These are phyloP conservation scores for Boletus eberwhitei DNA, from an alignment of 768 basidiomycete genomes.

Conservation along the genomic window DNA sequence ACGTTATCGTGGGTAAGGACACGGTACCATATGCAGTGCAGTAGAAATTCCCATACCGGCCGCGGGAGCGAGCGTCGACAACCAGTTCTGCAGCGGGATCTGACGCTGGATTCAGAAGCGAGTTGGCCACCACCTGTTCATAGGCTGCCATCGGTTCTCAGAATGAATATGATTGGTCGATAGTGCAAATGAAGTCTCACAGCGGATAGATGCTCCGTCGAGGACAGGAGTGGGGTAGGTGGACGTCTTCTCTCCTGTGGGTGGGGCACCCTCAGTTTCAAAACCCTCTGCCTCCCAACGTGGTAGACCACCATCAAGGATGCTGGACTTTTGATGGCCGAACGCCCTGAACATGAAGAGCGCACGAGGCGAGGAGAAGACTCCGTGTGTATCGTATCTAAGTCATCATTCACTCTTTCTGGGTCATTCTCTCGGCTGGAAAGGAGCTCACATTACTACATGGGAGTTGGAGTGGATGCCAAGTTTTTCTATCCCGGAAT, in stretches of 20 bases:
- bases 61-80: slow-evolving; percentile 83
- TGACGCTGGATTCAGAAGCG: slow-evolving; percentile 42
- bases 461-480: slow-evolving; percentile 74
- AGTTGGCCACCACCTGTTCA: slow-evolving; percentile 75
- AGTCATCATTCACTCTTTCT: slow-evolving; percentile 10
- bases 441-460: slow-evolving; percentile 67
- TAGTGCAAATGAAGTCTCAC: slow-evolving; percentile 33
- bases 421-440: not conserved
- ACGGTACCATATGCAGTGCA: not conserved
- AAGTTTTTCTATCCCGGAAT: slow-evolving; percentile 48
- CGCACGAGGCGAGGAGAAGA: slow-evolving; percentile 91
- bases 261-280: slow-evolving; percentile 40
- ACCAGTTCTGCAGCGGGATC: slow-evolving; percentile 60
- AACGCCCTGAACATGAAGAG: slow-evolving; percentile 94
- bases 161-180: slow-evolving; percentile 28
- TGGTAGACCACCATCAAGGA: slow-evolving; percentile 92
- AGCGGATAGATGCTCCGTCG: slow-evolving; percentile 46
- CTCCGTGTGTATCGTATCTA: slow-evolving; percentile 86
- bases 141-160: slow-evolving; percentile 52
- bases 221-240: slow-evolving; percentile 55
- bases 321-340: slow-evolving; percentile 80
- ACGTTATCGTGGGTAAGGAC: slow-evolving; percentile 8
- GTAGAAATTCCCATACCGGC: slow-evolving; percentile 49
- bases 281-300: slow-evolving; percentile 70
- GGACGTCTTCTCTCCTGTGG: slow-evolving; percentile 22